phyloP scores from a whole-genome alignment of 805 yeast species.

The Yarrowia divulgata region DNA sequence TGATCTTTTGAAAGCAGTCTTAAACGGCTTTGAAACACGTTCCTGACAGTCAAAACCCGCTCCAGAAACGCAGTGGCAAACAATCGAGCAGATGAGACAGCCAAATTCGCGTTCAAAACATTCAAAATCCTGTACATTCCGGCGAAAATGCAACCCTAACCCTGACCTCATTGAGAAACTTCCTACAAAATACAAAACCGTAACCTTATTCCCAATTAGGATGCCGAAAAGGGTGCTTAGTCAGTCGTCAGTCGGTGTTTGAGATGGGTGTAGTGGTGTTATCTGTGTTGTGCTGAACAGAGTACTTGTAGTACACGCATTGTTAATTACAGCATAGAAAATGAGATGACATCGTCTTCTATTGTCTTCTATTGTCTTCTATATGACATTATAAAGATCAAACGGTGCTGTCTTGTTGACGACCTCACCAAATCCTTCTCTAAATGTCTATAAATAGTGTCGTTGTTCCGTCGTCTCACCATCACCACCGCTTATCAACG shows the following conservation, averaged over 20 bases:
- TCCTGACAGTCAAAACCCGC: no score
- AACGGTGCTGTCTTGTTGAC: no score
- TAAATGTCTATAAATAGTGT: neutral
- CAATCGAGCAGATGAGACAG: neutral
- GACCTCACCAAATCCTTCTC: neutral
- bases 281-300: no score
- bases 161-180: neutral
- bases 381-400: no score
- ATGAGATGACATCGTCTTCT: neutral
- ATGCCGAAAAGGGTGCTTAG: neutral
- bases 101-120: neutral
- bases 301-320: no score
- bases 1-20: constrained; percentile 11
- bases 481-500: constrained; percentile 8
- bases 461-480: neutral
- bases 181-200: neutral
- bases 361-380: neutral
- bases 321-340: no score
- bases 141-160: neutral
- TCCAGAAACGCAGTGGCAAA: neutral
- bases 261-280: no score
- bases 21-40: neutral
- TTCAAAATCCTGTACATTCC: no score
- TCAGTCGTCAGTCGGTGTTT: neutral
- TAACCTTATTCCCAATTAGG: constrained; percentile 11